A percentile compares a stretch with the other conserved stretches of the same genome.
Conservation (phyloP, 2,329 filamentous ascomycete genomes). For the Colletotrichum karsti region DNA sequence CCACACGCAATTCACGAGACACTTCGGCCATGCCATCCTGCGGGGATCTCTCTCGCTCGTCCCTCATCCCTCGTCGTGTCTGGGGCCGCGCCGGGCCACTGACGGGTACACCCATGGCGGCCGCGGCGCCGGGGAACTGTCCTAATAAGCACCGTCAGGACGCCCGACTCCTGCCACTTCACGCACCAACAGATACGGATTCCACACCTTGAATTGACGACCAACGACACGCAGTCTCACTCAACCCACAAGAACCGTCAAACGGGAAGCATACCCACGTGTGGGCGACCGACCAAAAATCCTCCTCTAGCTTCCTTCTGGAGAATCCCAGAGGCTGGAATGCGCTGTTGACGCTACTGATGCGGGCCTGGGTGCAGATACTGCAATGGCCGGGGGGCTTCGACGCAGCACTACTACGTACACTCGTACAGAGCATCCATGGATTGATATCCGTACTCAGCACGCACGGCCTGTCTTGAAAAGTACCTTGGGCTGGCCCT, state of each 20-base stretch:
- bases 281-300: not conserved
- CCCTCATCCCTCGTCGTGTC: not conserved
- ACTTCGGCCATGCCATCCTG: not conserved
- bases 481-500: not conserved
- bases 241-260: not conserved
- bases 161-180: not conserved
- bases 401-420: not conserved
- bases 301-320: too few relatives aligned
- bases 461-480: too few relatives aligned
- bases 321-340: not conserved
- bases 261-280: not conserved
- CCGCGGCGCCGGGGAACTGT: conserved; percentile 8
- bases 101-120: conserved; percentile 26
- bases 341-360: not conserved
- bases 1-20: not conserved
- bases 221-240: not conserved
- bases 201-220: conserved; percentile 3
- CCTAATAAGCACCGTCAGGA: not conserved
- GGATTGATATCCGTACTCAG: too few relatives aligned
- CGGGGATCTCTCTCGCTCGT: not conserved
- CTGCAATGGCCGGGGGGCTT: not conserved
- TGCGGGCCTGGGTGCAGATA: not conserved
- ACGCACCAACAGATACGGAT: not conserved
- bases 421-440: not conserved
- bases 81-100: conserved; percentile 5